Conservation (phyloP, 257 asterid species). For the Solanum piurae region DNA sequence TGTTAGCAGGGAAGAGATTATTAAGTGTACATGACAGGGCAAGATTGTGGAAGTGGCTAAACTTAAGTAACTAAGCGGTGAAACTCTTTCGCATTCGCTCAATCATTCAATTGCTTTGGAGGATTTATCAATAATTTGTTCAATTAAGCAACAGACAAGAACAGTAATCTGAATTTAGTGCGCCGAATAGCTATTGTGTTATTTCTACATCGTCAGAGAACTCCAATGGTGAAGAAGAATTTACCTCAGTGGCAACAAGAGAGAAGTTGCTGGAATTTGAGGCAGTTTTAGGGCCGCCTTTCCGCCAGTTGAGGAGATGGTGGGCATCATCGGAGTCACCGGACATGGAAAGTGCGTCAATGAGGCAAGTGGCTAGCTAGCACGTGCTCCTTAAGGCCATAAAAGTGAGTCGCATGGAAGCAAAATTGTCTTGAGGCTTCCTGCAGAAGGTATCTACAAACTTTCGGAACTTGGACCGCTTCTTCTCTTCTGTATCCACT, state of each 20-base stretch:
- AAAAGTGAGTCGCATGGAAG: slow-evolving; percentile 73
- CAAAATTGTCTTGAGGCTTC: slow-evolving; percentile 54
- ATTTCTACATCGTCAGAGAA: not conserved
- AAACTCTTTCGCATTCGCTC: not conserved
- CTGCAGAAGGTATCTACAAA: slow-evolving; percentile 64
- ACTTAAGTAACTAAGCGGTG: not conserved
- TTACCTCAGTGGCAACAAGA: slow-evolving; percentile 69
- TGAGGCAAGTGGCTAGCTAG: slow-evolving; percentile 62
- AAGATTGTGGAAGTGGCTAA: not conserved
- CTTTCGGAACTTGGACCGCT: not conserved
- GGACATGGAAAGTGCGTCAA: too few relatives aligned
- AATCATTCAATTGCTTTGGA: not conserved
- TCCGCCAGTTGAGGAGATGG: too few relatives aligned
- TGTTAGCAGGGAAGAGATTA: not conserved
- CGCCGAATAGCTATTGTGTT: not conserved
- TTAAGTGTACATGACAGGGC: not conserved
- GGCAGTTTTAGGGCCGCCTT: slow-evolving; percentile 57
- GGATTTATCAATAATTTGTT: not conserved
- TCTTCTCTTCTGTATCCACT: too few relatives aligned
- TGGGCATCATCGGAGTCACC: too few relatives aligned
- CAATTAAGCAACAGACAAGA: not conserved
- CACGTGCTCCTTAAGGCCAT: slow-evolving; percentile 82
- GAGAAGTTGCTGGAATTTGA: slow-evolving; percentile 72
- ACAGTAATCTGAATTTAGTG: not conserved
- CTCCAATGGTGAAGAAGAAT: not conserved